Evolutionary conservation across 2,329 filamentous ascomycete species (phyloP).

Genomic region (Bertia moriformis): DNA sequence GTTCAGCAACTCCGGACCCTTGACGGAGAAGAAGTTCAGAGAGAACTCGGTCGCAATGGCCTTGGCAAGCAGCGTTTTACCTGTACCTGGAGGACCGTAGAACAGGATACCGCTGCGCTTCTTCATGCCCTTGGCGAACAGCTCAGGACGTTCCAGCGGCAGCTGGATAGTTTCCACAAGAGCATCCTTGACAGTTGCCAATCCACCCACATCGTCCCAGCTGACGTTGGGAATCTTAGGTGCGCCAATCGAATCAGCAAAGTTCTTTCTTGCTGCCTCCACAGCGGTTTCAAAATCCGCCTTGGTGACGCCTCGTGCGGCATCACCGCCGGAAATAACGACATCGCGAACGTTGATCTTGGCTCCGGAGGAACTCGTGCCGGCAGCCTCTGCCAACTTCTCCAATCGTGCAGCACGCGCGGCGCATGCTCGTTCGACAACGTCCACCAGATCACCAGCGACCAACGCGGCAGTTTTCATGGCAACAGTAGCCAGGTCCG

Average conservation of each 20-base stretch:
- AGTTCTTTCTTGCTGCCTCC: conserved; percentile 91
- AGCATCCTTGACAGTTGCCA: conserved; percentile 91
- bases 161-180: conserved; percentile 93
- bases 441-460: conserved; percentile 83
- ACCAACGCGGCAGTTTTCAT: conserved; percentile 93
- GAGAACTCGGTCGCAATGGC: conserved; percentile 88
- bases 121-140: conserved; percentile 96
- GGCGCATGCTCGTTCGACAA: conserved; percentile 76
- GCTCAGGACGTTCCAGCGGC: conserved; percentile 75
- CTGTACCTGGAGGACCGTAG: conserved; percentile 80
- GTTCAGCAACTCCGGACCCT: conserved; percentile 80
- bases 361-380: conserved; percentile 11
- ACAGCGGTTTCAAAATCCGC: conserved; percentile 84
- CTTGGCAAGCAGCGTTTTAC: conserved; percentile 84
- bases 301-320: conserved; percentile 64
- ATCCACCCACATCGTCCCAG: conserved; percentile 89
- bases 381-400: conserved; percentile 31
- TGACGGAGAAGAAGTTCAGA: conserved; percentile 88
- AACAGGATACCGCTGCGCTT: conserved; percentile 88
- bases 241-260: conserved; percentile 90
- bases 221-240: conserved; percentile 95
- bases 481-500: conserved; percentile 72
- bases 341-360: conserved; percentile 62
- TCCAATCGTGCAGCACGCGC: conserved; percentile 66
- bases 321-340: conserved; percentile 71